Conservation (phyloP, 23 red algal species). For the Gracilaria gracilis region DNA sequence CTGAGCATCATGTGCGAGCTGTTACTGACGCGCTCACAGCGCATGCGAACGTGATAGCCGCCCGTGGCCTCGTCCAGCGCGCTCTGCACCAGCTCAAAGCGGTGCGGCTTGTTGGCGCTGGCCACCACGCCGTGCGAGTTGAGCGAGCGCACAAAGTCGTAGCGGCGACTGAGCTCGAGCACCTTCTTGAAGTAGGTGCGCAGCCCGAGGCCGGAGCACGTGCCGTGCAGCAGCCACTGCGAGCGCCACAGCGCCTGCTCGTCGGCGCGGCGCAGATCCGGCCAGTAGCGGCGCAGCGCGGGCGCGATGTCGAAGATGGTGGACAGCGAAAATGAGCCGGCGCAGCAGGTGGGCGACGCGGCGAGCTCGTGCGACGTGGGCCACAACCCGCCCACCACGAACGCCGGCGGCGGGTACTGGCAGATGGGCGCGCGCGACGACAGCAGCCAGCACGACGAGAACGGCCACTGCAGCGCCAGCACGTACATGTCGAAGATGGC, state of each 20-base stretch:
- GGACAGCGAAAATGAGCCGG: constrained; percentile 33
- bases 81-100: constrained; percentile 11
- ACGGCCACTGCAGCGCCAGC: constrained; percentile 66
- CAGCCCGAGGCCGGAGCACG: constrained; percentile 38
- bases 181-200: constrained; percentile 65
- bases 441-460: constrained; percentile 19
- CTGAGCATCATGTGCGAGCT: background rate
- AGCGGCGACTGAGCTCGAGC: constrained; percentile 48
- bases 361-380: background rate
- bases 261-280: constrained; percentile 24
- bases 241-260: constrained; percentile 21
- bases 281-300: constrained; percentile 49
- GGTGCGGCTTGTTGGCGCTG: constrained; percentile 12
- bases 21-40: background rate
- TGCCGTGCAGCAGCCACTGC: constrained; percentile 48
- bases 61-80: constrained; percentile 47
- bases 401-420: constrained; percentile 41
- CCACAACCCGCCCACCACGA: constrained; percentile 50
- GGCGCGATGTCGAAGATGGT: constrained; percentile 63
- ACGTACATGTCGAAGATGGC: constrained; percentile 55
- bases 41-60: constrained; percentile 49
- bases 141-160: constrained; percentile 52
- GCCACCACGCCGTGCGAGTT: constrained; percentile 43
- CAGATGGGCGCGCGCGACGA: constrained; percentile 7
- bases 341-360: constrained; percentile 40